Base-by-base conservation (phyloP, 257 asterid genomes). In the Forsythia viridissima region DNA sequence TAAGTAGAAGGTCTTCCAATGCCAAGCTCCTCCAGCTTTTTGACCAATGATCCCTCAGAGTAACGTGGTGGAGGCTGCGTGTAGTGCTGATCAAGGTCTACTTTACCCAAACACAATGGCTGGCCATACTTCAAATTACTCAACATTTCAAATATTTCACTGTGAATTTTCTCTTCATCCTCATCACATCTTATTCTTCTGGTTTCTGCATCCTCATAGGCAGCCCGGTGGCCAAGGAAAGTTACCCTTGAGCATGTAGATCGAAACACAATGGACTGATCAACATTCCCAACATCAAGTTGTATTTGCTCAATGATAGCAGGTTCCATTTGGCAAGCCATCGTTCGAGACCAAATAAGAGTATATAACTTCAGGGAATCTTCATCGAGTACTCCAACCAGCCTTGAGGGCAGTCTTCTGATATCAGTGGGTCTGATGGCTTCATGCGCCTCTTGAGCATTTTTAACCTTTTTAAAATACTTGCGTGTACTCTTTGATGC, bases 1-100 rank as follows among this genome's bases (percentile, higher is more conserved):
- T 95, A 95, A 3, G 99, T 93, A 72, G 99, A 95, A 85, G 99
- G 99, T 83, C 99, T 89, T 82, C 99, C 99, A 46, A 95, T 95
- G 68, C 99, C 99, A 79, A 95, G 98, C 85, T 93, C 99, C 88
- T 95, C 99, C 80, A 95, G 82, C 84, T 92, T 95, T 84, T 91
- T 93, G 36, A 95, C 91, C 78, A 95, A 79, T 8, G 92, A 85
- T 40, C 93, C 99, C 85, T 95, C 98, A 6, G 96, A 82, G 86
- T 90, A 95, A 66, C 97, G 94, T 24, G 94, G 73, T 61, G 97
- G 97, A 75, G 94, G 97, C 82, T 87, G 90, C 24, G 99, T 95
- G 51, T 85, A 76, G 82, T 92, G 97, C 77, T 93, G 91, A 77
- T 84, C 86, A 21, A 85, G 90, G 79, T 90, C 91, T 61, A 91